phyloP scores from a whole-genome alignment of 1,284 basidiomycete species.

The Irpex lacteus region DNA sequence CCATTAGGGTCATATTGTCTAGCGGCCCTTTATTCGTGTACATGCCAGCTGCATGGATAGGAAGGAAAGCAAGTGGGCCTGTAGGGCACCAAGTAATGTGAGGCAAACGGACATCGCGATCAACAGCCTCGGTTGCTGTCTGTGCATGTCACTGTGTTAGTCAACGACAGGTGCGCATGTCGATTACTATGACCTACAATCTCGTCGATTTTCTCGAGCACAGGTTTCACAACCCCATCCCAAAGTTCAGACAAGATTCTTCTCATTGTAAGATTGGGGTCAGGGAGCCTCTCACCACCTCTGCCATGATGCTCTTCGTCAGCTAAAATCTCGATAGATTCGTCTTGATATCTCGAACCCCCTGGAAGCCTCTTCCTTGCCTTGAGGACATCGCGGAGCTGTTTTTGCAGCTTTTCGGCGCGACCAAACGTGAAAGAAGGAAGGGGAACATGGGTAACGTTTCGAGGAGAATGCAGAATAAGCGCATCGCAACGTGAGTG shows the following conservation, averaged over 20 bases:
- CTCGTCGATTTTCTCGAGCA: not conserved
- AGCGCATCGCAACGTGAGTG: not conserved
- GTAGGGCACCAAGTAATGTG: not conserved
- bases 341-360: constrained; percentile 17
- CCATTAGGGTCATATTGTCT: not conserved
- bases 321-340: constrained; percentile 6
- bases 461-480: not conserved
- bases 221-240: not conserved
- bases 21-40: not conserved
- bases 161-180: not conserved
- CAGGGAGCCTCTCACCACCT: not conserved
- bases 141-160: not conserved
- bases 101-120: not conserved
- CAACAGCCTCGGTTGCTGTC: not conserved
- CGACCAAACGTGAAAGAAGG: not conserved
- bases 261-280: not conserved
- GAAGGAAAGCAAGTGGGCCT: not conserved
- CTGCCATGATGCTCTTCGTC: not conserved
- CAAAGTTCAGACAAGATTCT: not conserved
- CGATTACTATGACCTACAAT: not conserved
- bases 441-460: not conserved
- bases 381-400: not conserved
- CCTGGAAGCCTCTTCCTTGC: constrained; percentile 15
- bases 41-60: not conserved
- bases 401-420: not conserved